A percentile compares a stretch with the other conserved stretches of the same genome.
Conservation (phyloP, 1,284 basidiomycete genomes). For the Exobasidium rhododendri region DNA sequence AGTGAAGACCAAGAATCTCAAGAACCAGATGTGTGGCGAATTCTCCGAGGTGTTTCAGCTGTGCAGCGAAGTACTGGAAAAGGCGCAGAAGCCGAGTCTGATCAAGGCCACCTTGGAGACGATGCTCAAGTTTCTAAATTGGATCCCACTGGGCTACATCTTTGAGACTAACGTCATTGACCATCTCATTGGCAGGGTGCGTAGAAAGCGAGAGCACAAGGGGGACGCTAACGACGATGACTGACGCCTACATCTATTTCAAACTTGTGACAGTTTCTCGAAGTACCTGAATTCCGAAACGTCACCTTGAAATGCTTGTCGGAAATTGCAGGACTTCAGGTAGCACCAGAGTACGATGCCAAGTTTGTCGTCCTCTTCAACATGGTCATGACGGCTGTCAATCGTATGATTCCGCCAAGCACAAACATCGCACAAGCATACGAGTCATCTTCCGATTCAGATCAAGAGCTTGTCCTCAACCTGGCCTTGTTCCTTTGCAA, state of each 20-base stretch:
- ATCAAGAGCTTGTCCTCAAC: slow-evolving; percentile 96
- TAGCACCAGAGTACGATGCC: slow-evolving; percentile 95
- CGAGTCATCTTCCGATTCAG: slow-evolving; percentile 80
- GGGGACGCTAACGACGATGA: neutral
- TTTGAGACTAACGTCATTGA: slow-evolving; percentile 99
- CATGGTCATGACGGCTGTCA: slow-evolving; percentile 58
- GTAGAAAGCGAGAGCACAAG: too few relatives aligned
- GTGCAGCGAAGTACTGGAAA: slow-evolving; percentile 78
- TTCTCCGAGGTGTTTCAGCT: slow-evolving; percentile 55
- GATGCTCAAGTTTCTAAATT: slow-evolving; percentile 91
- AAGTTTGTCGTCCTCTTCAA: slow-evolving; percentile 98
- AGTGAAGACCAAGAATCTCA: slow-evolving; percentile 93
- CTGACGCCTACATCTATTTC: slow-evolving; percentile 57
- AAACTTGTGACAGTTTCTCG: too few relatives aligned
- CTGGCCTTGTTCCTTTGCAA: slow-evolving; percentile 94
- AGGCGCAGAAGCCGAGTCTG: slow-evolving; percentile 92
- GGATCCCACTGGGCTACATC: slow-evolving; percentile 98
- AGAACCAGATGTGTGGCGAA: slow-evolving; percentile 64
- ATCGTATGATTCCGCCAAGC: slow-evolving; percentile 63
- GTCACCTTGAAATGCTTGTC: slow-evolving; percentile 94
- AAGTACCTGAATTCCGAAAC: slow-evolving; percentile 94
- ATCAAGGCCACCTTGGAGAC: slow-evolving; percentile 96
- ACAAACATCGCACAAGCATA: slow-evolving; percentile 90
- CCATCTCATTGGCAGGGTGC: slow-evolving; percentile 73
- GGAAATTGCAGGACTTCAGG: slow-evolving; percentile 80